These are phyloP conservation scores for Podospora anserina DNA, from an alignment of 495 filamentous ascomycete species.

Conservation along the genomic window DNA sequence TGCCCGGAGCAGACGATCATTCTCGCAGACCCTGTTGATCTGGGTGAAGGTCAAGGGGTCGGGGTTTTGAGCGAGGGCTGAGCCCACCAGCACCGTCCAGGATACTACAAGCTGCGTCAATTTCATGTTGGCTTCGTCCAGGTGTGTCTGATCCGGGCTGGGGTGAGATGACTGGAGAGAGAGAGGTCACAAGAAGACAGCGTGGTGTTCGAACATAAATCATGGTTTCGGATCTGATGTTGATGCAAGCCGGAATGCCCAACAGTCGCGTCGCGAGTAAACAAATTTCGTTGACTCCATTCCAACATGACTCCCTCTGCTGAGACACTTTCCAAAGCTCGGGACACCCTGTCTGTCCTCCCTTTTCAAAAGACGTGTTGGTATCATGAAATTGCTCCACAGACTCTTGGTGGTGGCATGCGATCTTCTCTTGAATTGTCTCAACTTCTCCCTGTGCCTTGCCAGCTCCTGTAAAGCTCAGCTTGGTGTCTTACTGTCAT, in stretches of 20 bases:
- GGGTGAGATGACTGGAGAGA: not conserved
- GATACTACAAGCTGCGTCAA: not conserved
- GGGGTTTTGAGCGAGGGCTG: not conserved
- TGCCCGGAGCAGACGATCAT: not conserved
- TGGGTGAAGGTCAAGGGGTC: not conserved
- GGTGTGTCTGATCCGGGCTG: not conserved
- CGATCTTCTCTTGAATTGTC: not conserved
- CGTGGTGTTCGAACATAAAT: not conserved
- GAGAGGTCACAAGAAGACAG: not conserved
- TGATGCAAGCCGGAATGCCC: constrained; percentile 1
- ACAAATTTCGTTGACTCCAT: not conserved
- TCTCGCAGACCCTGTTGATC: not conserved
- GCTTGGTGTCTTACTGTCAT: not conserved
- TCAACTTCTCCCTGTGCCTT: not conserved
- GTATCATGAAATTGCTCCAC: not conserved
- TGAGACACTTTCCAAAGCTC: not conserved
- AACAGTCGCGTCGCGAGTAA: not conserved
- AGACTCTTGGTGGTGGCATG: not conserved
- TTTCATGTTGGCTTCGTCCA: constrained; percentile 1
- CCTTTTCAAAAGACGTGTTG: not conserved
- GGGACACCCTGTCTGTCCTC: not conserved
- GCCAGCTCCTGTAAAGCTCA: not conserved
- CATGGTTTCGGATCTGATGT: not conserved
- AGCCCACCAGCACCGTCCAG: not conserved
- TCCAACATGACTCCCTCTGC: not conserved